Conservation (phyloP, 73 alveolate genomes). For the Paramecium pentaurelia region DNA sequence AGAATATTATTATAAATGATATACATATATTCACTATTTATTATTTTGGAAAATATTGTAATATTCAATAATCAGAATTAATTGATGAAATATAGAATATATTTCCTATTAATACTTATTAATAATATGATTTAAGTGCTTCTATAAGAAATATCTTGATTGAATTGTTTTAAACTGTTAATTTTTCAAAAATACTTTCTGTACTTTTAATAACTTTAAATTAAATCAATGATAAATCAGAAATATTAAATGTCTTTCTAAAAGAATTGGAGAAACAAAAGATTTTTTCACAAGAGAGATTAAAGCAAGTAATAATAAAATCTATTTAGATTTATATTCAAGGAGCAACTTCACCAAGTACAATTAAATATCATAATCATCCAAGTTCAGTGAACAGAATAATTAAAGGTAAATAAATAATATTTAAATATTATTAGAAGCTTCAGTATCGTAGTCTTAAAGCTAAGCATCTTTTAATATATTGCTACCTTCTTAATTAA, state of each 20-base stretch:
- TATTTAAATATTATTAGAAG: neutral
- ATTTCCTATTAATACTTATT: neutral
- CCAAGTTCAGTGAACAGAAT: neutral
- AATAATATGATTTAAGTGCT: neutral
- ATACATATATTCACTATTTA: neutral
- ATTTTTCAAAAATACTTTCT: neutral
- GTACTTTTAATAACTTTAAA: neutral
- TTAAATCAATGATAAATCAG: neutral
- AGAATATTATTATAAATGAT: neutral
- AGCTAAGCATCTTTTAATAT: neutral
- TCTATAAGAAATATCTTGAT: neutral
- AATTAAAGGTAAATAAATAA: neutral
- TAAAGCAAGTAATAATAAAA: neutral
- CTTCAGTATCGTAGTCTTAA: neutral
- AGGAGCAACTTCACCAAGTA: neutral
- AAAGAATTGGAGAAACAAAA: neutral
- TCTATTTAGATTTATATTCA: neutral
- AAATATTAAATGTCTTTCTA: neutral
- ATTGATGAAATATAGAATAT: neutral
- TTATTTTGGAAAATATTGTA: neutral
- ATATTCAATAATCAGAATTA: neutral
- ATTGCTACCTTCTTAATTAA: neutral
- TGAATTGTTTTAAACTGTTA: neutral
- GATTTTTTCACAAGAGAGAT: neutral
- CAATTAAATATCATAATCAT: neutral